These are phyloP conservation scores for Aspergillus ibericus DNA, from an alignment of 2,329 filamentous ascomycete species.

Conservation along the genomic window DNA sequence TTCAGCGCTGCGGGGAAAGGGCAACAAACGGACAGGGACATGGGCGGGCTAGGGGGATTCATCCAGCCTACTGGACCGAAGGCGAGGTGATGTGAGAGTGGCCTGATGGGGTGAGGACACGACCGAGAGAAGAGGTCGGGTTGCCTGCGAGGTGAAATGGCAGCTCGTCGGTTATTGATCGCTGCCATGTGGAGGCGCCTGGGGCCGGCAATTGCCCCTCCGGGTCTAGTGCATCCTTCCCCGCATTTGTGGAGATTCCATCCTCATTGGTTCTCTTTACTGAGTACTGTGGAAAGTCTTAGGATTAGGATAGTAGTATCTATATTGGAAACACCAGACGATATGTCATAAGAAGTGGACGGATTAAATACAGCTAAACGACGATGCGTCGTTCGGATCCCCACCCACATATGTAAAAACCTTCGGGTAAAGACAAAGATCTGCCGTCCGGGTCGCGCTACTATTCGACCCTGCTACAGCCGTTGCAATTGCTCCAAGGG, in stretches of 20 bases:
- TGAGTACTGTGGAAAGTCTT: too few species aligned
- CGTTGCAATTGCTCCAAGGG: background rate
- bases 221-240: background rate
- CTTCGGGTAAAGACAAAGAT: background rate
- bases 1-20: conserved; percentile 12
- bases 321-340: too few species aligned
- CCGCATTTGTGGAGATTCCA: background rate
- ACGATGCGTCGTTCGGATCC: background rate
- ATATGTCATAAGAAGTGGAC: too few species aligned
- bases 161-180: conserved; percentile 2
- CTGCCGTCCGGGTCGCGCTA: background rate
- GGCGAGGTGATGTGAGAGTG: background rate
- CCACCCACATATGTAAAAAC: background rate
- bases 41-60: conserved; percentile 9
- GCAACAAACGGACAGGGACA: conserved; percentile 7
- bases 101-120: background rate
- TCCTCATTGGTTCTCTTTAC: too few species aligned
- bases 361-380: background rate
- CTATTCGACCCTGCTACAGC: background rate
- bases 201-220: background rate
- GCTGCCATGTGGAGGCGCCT: background rate
- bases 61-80: background rate
- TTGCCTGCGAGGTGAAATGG: conserved; percentile 1
- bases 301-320: too few species aligned
- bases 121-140: background rate